Conservation (phyloP, 169 alveolate genomes). For the Plasmodium cynomolgi region DNA sequence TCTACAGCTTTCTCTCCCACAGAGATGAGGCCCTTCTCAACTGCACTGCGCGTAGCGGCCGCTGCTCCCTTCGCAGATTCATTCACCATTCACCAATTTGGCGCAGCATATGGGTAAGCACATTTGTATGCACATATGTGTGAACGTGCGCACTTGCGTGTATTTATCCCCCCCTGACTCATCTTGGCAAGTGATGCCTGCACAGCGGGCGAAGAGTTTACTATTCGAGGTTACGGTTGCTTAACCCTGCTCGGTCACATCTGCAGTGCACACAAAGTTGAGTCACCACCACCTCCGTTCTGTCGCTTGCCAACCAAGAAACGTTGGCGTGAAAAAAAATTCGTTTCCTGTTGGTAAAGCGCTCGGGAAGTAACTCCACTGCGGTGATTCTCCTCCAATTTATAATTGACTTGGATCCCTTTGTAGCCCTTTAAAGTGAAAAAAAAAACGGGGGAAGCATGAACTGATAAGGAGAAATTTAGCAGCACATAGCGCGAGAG, state of each 20-base stretch:
- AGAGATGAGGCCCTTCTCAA: neutral
- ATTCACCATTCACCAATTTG: neutral
- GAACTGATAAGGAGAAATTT: neutral
- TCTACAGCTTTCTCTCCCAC: neutral
- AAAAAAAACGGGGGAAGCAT: neutral
- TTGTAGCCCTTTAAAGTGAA: neutral
- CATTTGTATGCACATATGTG: neutral
- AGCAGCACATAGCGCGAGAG: neutral
- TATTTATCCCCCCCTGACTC: neutral
- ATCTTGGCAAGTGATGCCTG: neutral
- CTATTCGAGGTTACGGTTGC: neutral
- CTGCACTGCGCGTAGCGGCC: neutral
- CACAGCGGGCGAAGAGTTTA: neutral
- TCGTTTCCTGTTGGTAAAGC: neutral
- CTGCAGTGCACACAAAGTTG: neutral
- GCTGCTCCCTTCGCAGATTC: neutral
- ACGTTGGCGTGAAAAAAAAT: neutral
- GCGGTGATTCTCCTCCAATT: neutral
- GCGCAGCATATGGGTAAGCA: neutral
- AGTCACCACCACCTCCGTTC: neutral
- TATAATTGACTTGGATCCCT: neutral
- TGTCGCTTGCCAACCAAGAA: neutral
- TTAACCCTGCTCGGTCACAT: neutral
- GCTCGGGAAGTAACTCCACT: neutral
- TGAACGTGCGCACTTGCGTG: neutral